Evolutionary conservation across 371 early-diverging fungal species (phyloP), one percentile per base, ranked within the genome.

Genomic region (Choanephora cucurbitarum): DNA sequence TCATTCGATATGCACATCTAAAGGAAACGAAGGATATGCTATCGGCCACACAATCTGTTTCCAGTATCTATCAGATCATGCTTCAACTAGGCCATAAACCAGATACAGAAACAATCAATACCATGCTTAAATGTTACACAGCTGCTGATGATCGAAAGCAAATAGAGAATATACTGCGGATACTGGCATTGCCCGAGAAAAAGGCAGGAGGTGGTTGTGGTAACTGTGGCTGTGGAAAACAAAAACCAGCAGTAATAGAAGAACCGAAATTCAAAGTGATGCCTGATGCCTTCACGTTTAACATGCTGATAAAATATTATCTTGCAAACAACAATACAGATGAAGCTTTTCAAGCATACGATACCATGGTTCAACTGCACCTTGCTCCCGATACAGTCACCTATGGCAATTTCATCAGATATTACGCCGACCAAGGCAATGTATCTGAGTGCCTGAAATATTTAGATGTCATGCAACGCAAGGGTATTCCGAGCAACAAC

Each of bases 211-310:
- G 69, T 33, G 67, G 58, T 10, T 59, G 60, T 44, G 60, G 60
- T 24, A 19, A 46, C 2, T 60, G 64, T 50, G 54, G 57, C 14
- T 49, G 37, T 37, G 45, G 14, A 17, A 45, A 39, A 10, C 18
- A 24, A 3, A 46, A 44, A 11, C 11, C 33, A 49, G 44, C 52
- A 42, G 24, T 40, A 8, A 21, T 22, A 21, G 23, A 39, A 15
- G 44, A 48, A 14, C 28, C 22, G 18, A 41, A 52, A 19, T 17
- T 15, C 13, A 51, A 63, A 13, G 37, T 68, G 18, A 46, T 23
- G 17, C 69, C 69, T 19, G 66, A 69, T 37, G 31, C 34, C 21
- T 69, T 62, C 22, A 69, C 69, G 3, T 69, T 58, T 28, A 65
- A 65, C 40, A 65, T 57, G 19, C 48, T 69, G 41, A 67, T 71